Evolutionary conservation across 805 yeast species (phyloP).

Genomic region (Sugiyamaella lignohabitans): DNA sequence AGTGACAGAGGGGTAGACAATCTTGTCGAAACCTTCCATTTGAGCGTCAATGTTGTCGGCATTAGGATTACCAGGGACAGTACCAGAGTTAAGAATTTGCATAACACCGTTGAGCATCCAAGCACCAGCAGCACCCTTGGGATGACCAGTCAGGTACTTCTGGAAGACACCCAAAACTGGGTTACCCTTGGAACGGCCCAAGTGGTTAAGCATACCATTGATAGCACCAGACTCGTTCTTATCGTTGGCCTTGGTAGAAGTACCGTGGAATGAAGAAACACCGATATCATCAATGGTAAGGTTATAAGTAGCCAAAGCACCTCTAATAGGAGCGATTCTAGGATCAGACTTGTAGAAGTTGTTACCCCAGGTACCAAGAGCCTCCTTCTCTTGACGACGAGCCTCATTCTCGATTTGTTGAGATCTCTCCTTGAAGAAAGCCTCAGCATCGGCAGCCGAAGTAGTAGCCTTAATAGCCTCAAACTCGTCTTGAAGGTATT

Average conservation of each 20-base stretch:
- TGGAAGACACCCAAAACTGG: constrained; percentile 98
- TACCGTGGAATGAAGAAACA: constrained; percentile 98
- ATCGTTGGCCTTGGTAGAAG: constrained; percentile 97
- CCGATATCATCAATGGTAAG: constrained; percentile 91
- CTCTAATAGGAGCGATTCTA: constrained; percentile 93
- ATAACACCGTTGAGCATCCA: constrained; percentile 99
- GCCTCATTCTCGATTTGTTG: constrained; percentile 86
- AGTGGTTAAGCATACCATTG: constrained; percentile 86
- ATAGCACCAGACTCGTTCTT: constrained; percentile 94
- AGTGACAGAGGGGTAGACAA: constrained; percentile 89
- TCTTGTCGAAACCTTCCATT: constrained; percentile 77
- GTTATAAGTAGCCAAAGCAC: constrained; percentile 90
- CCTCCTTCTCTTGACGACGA: constrained; percentile 73
- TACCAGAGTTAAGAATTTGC: constrained; percentile 85
- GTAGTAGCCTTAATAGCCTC: constrained; percentile 39
- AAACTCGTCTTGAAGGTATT: constrained; percentile 64
- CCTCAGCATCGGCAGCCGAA: constrained; percentile 38
- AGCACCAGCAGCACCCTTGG: constrained; percentile 99
- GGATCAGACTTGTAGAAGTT: constrained; percentile 87
- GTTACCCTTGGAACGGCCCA: constrained; percentile 97
- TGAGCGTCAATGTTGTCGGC: constrained; percentile 91
- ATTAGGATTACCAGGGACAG: constrained; percentile 98
- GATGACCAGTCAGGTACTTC: constrained; percentile 98
- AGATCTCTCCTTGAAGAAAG: constrained; percentile 71
- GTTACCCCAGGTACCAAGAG: constrained; percentile 92